Conservation (phyloP, 495 filamentous ascomycete genomes). For the Penicillium waksmanii region DNA sequence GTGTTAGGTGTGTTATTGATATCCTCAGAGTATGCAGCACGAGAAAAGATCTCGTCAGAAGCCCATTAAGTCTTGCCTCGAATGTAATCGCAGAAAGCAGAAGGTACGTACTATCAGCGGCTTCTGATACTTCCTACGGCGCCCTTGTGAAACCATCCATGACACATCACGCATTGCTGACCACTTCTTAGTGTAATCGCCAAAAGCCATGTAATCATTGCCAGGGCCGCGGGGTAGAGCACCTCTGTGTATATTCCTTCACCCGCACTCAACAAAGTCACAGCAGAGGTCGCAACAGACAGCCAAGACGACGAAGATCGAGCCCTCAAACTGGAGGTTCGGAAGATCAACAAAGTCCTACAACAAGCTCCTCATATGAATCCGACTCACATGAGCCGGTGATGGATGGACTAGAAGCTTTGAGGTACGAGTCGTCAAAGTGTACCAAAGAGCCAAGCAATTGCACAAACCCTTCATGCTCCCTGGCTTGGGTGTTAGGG, state of each 20-base stretch:
- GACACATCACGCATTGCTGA: constrained; percentile 11
- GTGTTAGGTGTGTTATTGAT: not conserved
- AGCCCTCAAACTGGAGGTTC: constrained; percentile 5
- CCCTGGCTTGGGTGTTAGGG: not conserved
- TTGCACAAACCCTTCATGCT: not conserved
- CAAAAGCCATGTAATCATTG: constrained; percentile 28
- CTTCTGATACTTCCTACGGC: not conserved
- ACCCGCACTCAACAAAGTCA: not conserved
- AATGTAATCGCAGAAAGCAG: constrained; percentile 30
- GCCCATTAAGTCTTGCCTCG: constrained; percentile 27
- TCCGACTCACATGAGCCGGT: constrained; percentile 15
- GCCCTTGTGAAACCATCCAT: constrained; percentile 1
- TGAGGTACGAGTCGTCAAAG: constrained; percentile 3
- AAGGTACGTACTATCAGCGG: constrained; percentile 12
- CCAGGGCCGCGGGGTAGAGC: constrained; percentile 19
- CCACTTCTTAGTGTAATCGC: constrained; percentile 21
- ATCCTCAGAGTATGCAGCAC: constrained; percentile 1
- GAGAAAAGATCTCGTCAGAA: constrained; percentile 21
- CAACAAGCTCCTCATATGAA: constrained; percentile 20
- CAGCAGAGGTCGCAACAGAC: constrained; percentile 6
- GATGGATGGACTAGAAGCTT: constrained; percentile 10
- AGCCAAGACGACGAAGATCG: constrained; percentile 1
- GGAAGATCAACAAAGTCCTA: constrained; percentile 14
- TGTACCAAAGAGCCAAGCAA: not conserved
- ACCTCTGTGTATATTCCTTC: constrained; percentile 22